phyloP scores from a whole-genome alignment of 1,284 basidiomycete genomes.

The Malassezia globosa region DNA sequence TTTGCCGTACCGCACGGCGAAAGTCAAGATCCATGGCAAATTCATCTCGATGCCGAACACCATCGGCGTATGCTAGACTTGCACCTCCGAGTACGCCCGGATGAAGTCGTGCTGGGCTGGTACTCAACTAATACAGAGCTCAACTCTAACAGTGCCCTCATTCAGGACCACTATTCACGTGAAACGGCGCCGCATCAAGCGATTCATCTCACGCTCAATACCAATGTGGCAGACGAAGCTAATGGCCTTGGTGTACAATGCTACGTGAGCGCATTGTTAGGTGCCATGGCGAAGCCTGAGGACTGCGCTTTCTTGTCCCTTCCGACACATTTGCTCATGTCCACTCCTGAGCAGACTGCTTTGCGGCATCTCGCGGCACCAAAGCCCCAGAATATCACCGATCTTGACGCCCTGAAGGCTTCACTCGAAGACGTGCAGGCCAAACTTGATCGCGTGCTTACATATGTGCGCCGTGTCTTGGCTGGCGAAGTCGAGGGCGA shows the following conservation, averaged over 20 bases:
- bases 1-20: constrained; percentile 52
- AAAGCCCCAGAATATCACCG: constrained; percentile 28
- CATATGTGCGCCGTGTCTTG: constrained; percentile 74
- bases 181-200: constrained; percentile 80
- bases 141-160: constrained; percentile 90
- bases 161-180: constrained; percentile 94
- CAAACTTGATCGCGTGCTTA: constrained; percentile 73
- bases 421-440: constrained; percentile 60
- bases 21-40: constrained; percentile 59
- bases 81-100: constrained; percentile 68
- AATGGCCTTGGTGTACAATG: constrained; percentile 59
- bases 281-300: constrained; percentile 36
- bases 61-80: constrained; percentile 86
- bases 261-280: constrained; percentile 63
- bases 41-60: constrained; percentile 82
- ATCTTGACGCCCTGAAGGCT: constrained; percentile 54
- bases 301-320: constrained; percentile 44
- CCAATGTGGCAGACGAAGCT: constrained; percentile 53
- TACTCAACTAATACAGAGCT: constrained; percentile 56
- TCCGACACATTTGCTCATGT: constrained; percentile 29
- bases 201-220: constrained; percentile 85
- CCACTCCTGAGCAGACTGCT: constrained; percentile 47
- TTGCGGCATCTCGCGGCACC: constrained; percentile 63
- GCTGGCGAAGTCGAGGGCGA: constrained; percentile 70
- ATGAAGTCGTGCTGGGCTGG: constrained; percentile 83